Evolutionary conservation across 805 yeast species (phyloP).

Genomic region (Cyberlindnera bimundalis): DNA sequence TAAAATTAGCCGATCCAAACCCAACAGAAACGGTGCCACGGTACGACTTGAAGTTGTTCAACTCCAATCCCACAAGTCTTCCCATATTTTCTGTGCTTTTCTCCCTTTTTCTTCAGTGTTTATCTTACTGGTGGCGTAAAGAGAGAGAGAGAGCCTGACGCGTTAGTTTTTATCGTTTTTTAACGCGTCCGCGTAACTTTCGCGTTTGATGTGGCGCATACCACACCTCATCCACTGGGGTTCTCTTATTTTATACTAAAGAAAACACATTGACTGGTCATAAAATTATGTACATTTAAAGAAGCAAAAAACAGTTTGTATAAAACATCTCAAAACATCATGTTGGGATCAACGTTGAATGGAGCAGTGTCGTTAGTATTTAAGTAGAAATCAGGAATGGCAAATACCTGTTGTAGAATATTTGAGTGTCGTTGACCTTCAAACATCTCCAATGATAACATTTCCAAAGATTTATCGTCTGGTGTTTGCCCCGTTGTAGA

Average conservation of each 20-base stretch:
- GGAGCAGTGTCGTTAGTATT: slow-evolving; percentile 8
- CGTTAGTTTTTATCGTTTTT: too few species aligned
- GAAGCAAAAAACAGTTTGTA: too few species aligned
- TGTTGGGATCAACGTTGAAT: slow-evolving; percentile 6
- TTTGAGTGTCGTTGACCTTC: slow-evolving; percentile 12
- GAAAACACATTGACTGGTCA: too few species aligned
- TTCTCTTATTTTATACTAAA: too few species aligned
- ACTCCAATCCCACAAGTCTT: slow-evolving; percentile 69
- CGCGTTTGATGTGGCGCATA: too few species aligned
- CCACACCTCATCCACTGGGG: too few species aligned
- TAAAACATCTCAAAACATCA: slow-evolving; percentile 11
- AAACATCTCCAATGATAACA: slow-evolving; percentile 10
- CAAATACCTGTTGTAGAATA: slow-evolving; percentile 17
- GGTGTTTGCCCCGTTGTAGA: slow-evolving; percentile 2
- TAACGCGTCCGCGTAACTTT: too few species aligned
- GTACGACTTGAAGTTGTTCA: slow-evolving; percentile 89
- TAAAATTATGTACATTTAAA: too few species aligned
- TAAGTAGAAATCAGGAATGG: slow-evolving; percentile 17
- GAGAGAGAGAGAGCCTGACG: too few species aligned
- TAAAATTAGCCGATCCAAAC: slow-evolving; percentile 78
- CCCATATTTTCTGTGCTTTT: slow-evolving; percentile 67
- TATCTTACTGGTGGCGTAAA: too few species aligned
- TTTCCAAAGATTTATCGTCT: slow-evolving; percentile 2
- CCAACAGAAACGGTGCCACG: slow-evolving; percentile 72
- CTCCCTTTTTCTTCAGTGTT: too few species aligned